Evolutionary conservation across 2,329 filamentous ascomycete genomes (phyloP), one percentile per base, ranked within the genome.

Genomic region (Fusarium sp.): DNA sequence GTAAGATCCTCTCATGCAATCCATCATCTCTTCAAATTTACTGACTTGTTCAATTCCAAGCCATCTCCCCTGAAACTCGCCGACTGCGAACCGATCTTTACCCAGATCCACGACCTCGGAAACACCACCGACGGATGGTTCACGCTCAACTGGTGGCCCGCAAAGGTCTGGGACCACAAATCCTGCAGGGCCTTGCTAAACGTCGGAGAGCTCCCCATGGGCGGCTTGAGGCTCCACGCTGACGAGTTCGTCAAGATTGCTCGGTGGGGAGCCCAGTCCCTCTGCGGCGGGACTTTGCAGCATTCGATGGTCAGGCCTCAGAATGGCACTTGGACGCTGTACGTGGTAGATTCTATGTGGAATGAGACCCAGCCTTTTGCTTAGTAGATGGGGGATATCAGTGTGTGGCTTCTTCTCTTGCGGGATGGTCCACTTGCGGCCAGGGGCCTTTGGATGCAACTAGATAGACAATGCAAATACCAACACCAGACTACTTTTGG

Each of bases 311-410:
- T 46, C 2, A 49, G 3, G 2, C 55, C 70, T 12, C 35, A 35
- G 17, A 73, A 67, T 8, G 22, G 42, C 6, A 73, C 46, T 9
- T 67, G 67, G 66, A 53, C 7, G 17, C n/a, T 33, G 4, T 73
- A 36, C 10, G n/a, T 73, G 3, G 64, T 17, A 3, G 70, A 72
- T 9, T n/a, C 36, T 11, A 46, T 16, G 2, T 72, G 62, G 22
- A 64, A 20, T n/a, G n/a, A n/a, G n/a, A n/a, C n/a, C 10, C 11
- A 31, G 40, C 46, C 46, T 38, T 36, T 49, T 24, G 29, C 27
- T 27, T 9, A 36, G 12, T 35, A 55, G n/a, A 31, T 24, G 42
- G 42, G 11, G 12, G 35, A 17, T 14, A 16, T 16, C 3, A 24
- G 38, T 31, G 27, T 17, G 24, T 7, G 24, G 22, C 22, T 27